Percentiles rank a stretch among this genome's conserved stretches.
These are phyloP conservation scores for Zygosaccharomyces pseudobailii DNA, from an alignment of 1,139 yeast genomes.

Conservation along the genomic window DNA sequence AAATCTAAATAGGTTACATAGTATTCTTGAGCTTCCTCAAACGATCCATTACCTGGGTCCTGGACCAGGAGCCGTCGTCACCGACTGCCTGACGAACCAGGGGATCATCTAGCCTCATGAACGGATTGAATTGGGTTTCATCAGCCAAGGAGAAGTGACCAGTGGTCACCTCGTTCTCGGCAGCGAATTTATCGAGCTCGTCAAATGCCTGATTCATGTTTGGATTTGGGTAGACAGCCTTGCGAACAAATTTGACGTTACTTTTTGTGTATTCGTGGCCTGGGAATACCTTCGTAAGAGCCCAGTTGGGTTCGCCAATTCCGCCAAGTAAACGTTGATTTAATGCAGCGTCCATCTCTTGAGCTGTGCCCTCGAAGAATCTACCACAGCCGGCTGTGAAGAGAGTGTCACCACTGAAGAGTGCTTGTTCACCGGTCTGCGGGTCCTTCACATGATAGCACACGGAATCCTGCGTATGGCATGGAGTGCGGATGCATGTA, in stretches of 20 bases:
- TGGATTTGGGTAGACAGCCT: conserved; percentile 48
- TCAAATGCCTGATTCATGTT: conserved; percentile 48
- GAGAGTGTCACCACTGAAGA: conserved; percentile 93
- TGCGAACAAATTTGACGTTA: conserved; percentile 68
- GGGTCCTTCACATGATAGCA: conserved; percentile 73
- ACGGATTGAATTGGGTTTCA: conserved; percentile 81
- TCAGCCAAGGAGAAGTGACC: conserved; percentile 82
- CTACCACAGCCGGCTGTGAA: conserved; percentile 96
- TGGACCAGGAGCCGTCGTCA: conserved; percentile 39
- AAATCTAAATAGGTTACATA: conserved; percentile 29
- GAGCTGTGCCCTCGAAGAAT: conserved; percentile 86
- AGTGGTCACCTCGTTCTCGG: conserved; percentile 64
- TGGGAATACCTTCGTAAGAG: conserved; percentile 53
- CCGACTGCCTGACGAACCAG: conserved; percentile 50
- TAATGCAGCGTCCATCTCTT: conserved; percentile 72
- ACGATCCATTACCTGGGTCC: conserved; percentile 56
- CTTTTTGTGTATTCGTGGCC: conserved; percentile 94
- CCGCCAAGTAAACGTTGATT: conserved; percentile 62
- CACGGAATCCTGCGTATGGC: conserved; percentile 94
- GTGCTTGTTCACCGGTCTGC: conserved; percentile 58
- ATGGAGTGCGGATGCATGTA: conserved; percentile 89
- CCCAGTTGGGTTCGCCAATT: conserved; percentile 31
- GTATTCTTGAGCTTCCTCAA: conserved; percentile 68
- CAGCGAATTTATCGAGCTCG: conserved; percentile 48
- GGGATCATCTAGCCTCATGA: conserved; percentile 69